Evolutionary conservation across 352 stramenopile species (phyloP).

Genomic region (Pythium angustatum): DNA sequence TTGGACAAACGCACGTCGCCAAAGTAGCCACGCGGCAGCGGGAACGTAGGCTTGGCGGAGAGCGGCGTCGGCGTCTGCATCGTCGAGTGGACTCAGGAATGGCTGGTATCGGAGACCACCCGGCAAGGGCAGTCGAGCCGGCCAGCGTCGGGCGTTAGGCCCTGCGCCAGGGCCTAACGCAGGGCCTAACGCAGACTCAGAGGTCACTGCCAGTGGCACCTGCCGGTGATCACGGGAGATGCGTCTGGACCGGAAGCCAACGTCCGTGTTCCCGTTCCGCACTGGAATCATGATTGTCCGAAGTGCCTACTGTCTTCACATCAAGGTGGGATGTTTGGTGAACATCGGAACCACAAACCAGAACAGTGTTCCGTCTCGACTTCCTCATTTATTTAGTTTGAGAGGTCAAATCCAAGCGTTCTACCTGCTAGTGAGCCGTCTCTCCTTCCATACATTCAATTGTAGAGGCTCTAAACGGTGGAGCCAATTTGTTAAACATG

Average conservation of each 20-base stretch:
- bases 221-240: not conserved
- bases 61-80: not conserved
- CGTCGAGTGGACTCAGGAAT: no score
- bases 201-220: not conserved
- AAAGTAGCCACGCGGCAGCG: conserved; percentile 27
- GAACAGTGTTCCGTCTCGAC: no score
- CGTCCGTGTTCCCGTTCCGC: not conserved
- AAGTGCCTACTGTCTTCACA: no score
- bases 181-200: not conserved
- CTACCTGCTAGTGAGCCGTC: no score
- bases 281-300: not conserved
- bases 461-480: no score
- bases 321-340: no score
- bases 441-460: no score
- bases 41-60: conserved; percentile 31
- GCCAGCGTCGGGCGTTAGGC: no score
- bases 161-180: no score
- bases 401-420: not conserved
- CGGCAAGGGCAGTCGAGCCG: no score
- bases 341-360: no score
- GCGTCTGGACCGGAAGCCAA: not conserved
- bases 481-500: conserved; percentile 6
- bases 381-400: not conserved
- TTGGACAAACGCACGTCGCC: conserved; percentile 18
- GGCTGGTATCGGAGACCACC: no score